phyloP scores from a whole-genome alignment of 2,329 filamentous ascomycete genomes.

The Fulvia fulva region DNA sequence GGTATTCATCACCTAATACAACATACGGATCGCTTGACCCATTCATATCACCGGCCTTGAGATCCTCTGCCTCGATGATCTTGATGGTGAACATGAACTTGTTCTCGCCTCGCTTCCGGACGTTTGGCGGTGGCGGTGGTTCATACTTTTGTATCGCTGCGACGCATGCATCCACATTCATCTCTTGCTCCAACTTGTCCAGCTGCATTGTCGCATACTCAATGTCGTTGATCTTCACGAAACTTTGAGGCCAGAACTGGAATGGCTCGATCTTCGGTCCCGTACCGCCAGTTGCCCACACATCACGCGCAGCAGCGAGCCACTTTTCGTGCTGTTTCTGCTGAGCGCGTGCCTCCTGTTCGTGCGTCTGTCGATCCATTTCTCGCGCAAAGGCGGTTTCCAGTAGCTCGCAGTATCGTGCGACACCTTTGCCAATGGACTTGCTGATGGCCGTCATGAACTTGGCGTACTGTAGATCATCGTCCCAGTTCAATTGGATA shows the following conservation, averaged over 20 bases:
- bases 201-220: slow-evolving; percentile 91
- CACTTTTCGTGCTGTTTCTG: slow-evolving; percentile 88
- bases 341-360: slow-evolving; percentile 73
- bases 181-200: slow-evolving; percentile 80
- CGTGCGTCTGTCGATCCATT: slow-evolving; percentile 86
- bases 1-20: slow-evolving; percentile 93
- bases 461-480: slow-evolving; percentile 87
- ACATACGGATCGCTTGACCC: slow-evolving; percentile 95
- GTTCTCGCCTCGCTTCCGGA: slow-evolving; percentile 58
- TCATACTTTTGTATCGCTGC: slow-evolving; percentile 72
- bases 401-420: slow-evolving; percentile 84
- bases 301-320: slow-evolving; percentile 88
- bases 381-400: slow-evolving; percentile 82
- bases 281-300: slow-evolving; percentile 64
- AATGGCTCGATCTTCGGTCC: slow-evolving; percentile 95
- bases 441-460: slow-evolving; percentile 95
- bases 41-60: slow-evolving; percentile 96
- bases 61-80: slow-evolving; percentile 93
- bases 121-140: slow-evolving; percentile 64
- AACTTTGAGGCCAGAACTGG: slow-evolving; percentile 91
- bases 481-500: slow-evolving; percentile 81
- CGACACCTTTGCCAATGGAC: slow-evolving; percentile 75
- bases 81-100: slow-evolving; percentile 99
- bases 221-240: slow-evolving; percentile 97
- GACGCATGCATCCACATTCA: slow-evolving; percentile 89